These are phyloP conservation scores for Phialophora tarda DNA, from an alignment of 2,329 filamentous ascomycete genomes.

Conservation along the genomic window DNA sequence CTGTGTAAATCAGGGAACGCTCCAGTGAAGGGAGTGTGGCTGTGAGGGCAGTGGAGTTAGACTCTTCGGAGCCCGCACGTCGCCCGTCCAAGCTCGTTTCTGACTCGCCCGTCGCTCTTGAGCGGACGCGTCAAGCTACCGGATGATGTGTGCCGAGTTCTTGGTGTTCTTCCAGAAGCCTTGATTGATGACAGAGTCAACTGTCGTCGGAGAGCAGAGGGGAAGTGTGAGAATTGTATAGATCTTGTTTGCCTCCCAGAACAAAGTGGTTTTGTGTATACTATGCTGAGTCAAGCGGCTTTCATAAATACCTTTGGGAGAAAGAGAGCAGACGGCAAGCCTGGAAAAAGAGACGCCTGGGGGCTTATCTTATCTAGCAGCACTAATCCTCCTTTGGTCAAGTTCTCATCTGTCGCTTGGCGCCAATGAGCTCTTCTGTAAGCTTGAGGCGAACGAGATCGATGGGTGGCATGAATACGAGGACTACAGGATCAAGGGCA, in stretches of 20 bases:
- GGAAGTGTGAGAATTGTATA: neutral
- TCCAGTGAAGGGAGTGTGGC: neutral
- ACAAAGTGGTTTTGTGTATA: conserved; percentile 1
- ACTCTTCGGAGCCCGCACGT: neutral
- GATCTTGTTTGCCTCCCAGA: neutral
- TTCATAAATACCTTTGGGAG: neutral
- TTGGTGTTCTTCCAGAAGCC: conserved; percentile 1
- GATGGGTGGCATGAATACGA: neutral
- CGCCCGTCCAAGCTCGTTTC: neutral
- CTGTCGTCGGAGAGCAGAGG: neutral
- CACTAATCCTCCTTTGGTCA: neutral
- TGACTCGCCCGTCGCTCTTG: neutral
- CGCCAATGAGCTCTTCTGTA: neutral
- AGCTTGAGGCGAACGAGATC: neutral
- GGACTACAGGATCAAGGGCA: neutral
- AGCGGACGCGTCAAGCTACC: conserved; percentile 16
- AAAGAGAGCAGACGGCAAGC: neutral
- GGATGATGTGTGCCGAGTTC: conserved; percentile 26
- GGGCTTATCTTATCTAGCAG: neutral
- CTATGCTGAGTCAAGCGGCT: neutral
- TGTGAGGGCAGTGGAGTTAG: conserved; percentile 1
- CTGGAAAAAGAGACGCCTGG: conserved; percentile 1
- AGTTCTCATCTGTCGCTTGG: conserved; percentile 7
- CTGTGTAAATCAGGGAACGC: conserved; percentile 10
- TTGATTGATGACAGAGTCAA: neutral